These are phyloP conservation scores for Petunia axillaris DNA, from an alignment of 257 asterid genomes.

Conservation along the genomic window DNA sequence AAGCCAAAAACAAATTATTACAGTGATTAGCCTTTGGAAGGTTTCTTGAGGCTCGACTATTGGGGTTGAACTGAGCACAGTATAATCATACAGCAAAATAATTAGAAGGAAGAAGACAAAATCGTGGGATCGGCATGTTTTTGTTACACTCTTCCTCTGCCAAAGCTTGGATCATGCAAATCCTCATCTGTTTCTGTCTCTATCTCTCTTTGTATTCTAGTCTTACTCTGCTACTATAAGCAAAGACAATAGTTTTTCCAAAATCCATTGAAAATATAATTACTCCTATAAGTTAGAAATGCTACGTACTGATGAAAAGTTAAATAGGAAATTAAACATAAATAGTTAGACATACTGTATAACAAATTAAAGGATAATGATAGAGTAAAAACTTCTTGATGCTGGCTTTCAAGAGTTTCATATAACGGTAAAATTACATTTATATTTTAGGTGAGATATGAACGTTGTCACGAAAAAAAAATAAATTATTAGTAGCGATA, in stretches of 20 bases:
- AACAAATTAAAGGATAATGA: too few species aligned
- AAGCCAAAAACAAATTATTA: not conserved
- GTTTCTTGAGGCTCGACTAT: not conserved
- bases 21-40: constrained; percentile 29
- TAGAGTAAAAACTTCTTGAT: too few species aligned
- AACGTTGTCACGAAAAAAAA: too few species aligned
- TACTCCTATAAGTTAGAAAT: too few species aligned
- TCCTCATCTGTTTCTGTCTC: constrained; percentile 29
- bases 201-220: not conserved
- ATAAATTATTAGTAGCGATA: too few species aligned
- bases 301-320: too few species aligned
- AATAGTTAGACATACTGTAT: too few species aligned
- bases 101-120: constrained; percentile 43
- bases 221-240: not conserved
- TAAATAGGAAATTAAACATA: too few species aligned
- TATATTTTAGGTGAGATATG: too few species aligned
- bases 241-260: not conserved
- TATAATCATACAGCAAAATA: not conserved
- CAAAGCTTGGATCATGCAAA: constrained; percentile 49
- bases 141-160: constrained; percentile 46
- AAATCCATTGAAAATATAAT: too few species aligned
- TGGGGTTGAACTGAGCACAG: not conserved
- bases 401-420: too few species aligned
- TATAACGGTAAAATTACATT: too few species aligned
- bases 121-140: constrained; percentile 68